Percentiles rank a stretch among this genome's conserved stretches.
phyloP scores from a whole-genome alignment of 1,284 basidiomycete genomes.

The Apiotrichum montevideense region DNA sequence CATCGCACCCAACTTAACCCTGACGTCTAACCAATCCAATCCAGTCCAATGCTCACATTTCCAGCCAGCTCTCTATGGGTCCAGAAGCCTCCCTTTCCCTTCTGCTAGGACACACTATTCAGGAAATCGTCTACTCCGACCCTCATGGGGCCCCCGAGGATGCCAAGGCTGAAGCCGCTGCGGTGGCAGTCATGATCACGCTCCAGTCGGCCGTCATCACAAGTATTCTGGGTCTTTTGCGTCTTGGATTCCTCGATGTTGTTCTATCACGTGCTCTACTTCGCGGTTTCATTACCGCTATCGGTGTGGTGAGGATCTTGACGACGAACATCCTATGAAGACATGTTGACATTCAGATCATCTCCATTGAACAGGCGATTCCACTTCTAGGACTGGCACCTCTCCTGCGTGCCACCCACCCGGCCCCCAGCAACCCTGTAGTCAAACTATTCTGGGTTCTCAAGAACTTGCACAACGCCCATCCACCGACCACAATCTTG shows the following conservation, averaged over 20 bases:
- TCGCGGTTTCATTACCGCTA: conserved; percentile 64
- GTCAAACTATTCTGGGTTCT: conserved; percentile 74
- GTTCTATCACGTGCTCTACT: conserved; percentile 79
- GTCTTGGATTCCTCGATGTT: conserved; percentile 89
- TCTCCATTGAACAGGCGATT: conserved; percentile 59
- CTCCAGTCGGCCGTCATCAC: conserved; percentile 84
- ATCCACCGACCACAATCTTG: conserved; percentile 64
- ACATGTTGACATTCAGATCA: conserved; percentile 36
- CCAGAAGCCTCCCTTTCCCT: conserved; percentile 84
- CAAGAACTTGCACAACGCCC: conserved; percentile 57
- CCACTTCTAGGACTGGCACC: conserved; percentile 57
- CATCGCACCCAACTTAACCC: no score
- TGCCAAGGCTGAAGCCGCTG: conserved; percentile 53
- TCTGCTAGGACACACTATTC: conserved; percentile 79
- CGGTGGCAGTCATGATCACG: conserved; percentile 62
- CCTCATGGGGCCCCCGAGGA: conserved; percentile 55
- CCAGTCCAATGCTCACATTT: not conserved
- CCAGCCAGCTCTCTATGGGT: conserved; percentile 56
- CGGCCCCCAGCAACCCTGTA: conserved; percentile 50
- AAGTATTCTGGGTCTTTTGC: conserved; percentile 75
- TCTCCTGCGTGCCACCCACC: conserved; percentile 50
- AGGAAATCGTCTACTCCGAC: conserved; percentile 60
- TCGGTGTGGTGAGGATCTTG: conserved; percentile 35
- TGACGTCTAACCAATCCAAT: no score
- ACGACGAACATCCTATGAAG: conserved; percentile 36